These are phyloP conservation scores for Corchorus olitorius DNA, from an alignment of 345 rosid genomes.

Conservation along the genomic window DNA sequence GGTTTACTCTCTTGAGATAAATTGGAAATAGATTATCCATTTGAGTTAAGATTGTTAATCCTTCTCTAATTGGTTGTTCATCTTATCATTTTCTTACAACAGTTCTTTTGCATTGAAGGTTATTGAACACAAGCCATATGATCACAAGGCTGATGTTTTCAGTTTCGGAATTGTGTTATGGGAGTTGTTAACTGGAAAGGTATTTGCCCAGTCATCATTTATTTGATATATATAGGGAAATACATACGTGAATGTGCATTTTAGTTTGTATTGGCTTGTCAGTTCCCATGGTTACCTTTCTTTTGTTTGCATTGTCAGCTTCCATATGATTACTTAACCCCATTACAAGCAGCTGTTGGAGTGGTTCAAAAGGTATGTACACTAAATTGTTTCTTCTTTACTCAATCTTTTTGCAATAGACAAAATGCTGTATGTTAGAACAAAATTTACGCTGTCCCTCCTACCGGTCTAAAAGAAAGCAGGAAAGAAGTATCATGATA, in stretches of 20 bases:
- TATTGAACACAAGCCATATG: conserved; percentile 95
- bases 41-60: conserved; percentile 1
- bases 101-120: conserved; percentile 57
- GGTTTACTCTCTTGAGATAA: conserved; percentile 7
- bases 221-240: not conserved
- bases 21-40: not conserved
- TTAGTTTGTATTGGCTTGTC: not conserved
- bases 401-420: not conserved
- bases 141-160: conserved; percentile 95
- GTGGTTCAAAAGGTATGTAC: conserved; percentile 88
- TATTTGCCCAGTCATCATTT: conserved; percentile 26
- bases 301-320: conserved; percentile 56
- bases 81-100: conserved; percentile 32
- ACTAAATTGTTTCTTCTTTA: not conserved
- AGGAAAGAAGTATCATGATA: not conserved
- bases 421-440: not conserved
- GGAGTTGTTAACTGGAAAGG: conserved; percentile 97
- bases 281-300: conserved; percentile 8
- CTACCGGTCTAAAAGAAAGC: not conserved
- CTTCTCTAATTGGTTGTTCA: not conserved
- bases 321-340: conserved; percentile 92
- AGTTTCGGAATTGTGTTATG: conserved; percentile 91
- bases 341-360: conserved; percentile 96
- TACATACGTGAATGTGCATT: not conserved
- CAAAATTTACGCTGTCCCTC: not conserved